Conservation (phyloP, 2,329 filamentous ascomycete genomes). For the Torrubiellomyces zombiae region DNA sequence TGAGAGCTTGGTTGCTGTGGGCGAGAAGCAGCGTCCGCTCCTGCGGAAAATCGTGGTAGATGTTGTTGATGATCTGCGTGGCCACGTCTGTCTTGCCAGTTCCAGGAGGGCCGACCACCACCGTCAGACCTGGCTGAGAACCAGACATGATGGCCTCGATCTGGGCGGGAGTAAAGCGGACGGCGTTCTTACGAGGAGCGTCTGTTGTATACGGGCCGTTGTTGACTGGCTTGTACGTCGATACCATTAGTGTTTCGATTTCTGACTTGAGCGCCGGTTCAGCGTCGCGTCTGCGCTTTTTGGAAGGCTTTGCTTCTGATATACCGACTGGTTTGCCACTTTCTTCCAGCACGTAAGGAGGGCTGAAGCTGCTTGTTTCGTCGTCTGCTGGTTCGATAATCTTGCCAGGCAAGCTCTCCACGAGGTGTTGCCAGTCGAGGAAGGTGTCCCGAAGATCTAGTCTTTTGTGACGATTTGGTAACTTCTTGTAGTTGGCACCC, state of each 20-base stretch:
- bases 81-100: slow-evolving; percentile 99
- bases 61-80: slow-evolving; percentile 95
- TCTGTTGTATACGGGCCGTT: slow-evolving; percentile 81
- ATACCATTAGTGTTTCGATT: slow-evolving; percentile 59
- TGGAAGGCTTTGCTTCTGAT: slow-evolving; percentile 44
- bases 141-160: slow-evolving; percentile 87
- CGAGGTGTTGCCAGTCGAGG: slow-evolving; percentile 83
- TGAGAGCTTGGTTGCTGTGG: slow-evolving; percentile 94
- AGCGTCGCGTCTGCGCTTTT: slow-evolving; percentile 72
- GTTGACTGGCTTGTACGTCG: slow-evolving; percentile 78
- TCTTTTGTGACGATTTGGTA: slow-evolving; percentile 60
- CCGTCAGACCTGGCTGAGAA: slow-evolving; percentile 81
- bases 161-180: slow-evolving; percentile 84
- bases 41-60: slow-evolving; percentile 93
- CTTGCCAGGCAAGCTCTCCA: slow-evolving; percentile 78
- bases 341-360: slow-evolving; percentile 73
- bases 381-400: slow-evolving; percentile 64
- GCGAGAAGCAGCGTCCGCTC: slow-evolving; percentile 86
- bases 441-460: slow-evolving; percentile 92
- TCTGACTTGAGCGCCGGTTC: slow-evolving; percentile 47
- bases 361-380: slow-evolving; percentile 57
- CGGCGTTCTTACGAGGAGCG: slow-evolving; percentile 60
- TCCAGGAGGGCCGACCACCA: slow-evolving; percentile 87
- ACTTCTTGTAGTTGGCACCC: slow-evolving; percentile 68
- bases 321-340: slow-evolving; percentile 35